Evolutionary conservation across 2,329 filamentous ascomycete genomes (phyloP), one percentile per base, ranked within the genome.

Genomic region (Dothistroma septosporum): DNA sequence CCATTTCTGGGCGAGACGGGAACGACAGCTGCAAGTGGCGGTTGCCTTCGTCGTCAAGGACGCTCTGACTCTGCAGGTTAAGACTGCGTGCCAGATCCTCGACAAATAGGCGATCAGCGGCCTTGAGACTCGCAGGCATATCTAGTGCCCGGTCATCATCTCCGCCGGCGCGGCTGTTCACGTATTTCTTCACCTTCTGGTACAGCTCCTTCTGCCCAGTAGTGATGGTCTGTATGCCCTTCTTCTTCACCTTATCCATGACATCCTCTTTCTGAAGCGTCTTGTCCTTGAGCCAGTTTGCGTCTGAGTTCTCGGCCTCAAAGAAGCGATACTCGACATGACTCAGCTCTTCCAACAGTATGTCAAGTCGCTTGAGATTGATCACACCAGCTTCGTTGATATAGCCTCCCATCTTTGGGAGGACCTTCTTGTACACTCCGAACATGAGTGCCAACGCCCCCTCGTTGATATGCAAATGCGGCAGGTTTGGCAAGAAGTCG

Each of bases 401-500:
- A 75, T 97, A 99, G 5, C 94, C 94, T 59, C 91, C 90, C 70
- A 91, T 88, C 72, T 88, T 87, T 8, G 92, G 92, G 61, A 99
- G 80, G 41, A 96, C 87, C 53, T 88, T 83, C 77, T 97, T 97
- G 82, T 99, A 99, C 62, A 96, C 87, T 72, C 89, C 89, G 76
- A 99, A 99, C 94, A 99, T 99, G 73, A 94, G 88, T 24, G 93
- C 91, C 76, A 99, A 80, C 22, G 95, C 94, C 66, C 94, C 95
- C 77, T 99, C 95, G 76, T 99, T 99, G 77, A 99, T 99, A 77
- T 99, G 94, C 66, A 99, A 79, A 72, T 95, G 91, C 5, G 95
- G 95, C 61, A 99, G 82, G 77, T 99, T 97, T 2, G 94, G 94
- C 75, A 99, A 83, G 79, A 99, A 99, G 83, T 99, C 94, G 77